phyloP scores from a whole-genome alignment of 2,329 filamentous ascomycete species.

The Botrytis galanthina region DNA sequence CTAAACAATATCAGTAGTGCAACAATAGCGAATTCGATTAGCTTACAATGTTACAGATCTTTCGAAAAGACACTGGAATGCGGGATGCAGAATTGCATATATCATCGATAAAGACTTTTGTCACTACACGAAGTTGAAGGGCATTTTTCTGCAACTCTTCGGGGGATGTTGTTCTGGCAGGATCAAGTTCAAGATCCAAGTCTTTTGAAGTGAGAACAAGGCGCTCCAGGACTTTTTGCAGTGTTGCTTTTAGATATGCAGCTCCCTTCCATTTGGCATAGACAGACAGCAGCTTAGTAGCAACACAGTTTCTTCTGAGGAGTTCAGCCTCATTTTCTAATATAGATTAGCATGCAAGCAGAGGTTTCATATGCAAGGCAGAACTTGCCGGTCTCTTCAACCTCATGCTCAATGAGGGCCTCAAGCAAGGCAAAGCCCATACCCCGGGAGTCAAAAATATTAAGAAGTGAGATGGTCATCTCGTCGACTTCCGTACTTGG shows the following conservation, averaged over 20 bases:
- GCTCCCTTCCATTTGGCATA: conserved; percentile 71
- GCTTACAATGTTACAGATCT: conserved; percentile 64
- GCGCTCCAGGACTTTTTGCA: conserved; percentile 65
- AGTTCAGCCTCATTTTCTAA: conserved; percentile 66
- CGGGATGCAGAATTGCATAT: conserved; percentile 61
- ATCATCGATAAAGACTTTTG: conserved; percentile 69
- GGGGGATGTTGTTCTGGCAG: conserved; percentile 55
- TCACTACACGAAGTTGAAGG: conserved; percentile 62
- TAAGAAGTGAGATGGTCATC: conserved; percentile 64
- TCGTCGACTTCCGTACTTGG: conserved; percentile 68
- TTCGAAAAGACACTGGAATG: conserved; percentile 63
- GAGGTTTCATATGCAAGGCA: background rate
- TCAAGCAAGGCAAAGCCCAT: conserved; percentile 62
- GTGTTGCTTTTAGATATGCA: conserved; percentile 59
- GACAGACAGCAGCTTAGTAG: conserved; percentile 70
- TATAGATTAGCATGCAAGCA: conserved; percentile 15
- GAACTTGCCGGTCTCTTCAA: conserved; percentile 59
- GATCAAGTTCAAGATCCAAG: conserved; percentile 66
- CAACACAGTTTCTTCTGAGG: conserved; percentile 64
- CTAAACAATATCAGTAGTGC: conserved; percentile 34
- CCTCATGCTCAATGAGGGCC: conserved; percentile 65
- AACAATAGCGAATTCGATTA: background rate
- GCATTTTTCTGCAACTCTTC: conserved; percentile 67
- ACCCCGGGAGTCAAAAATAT: conserved; percentile 67
- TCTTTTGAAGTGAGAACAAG: conserved; percentile 66